Base-by-base conservation (phyloP, 345 rosid genomes). In the Linum lewisii region DNA sequence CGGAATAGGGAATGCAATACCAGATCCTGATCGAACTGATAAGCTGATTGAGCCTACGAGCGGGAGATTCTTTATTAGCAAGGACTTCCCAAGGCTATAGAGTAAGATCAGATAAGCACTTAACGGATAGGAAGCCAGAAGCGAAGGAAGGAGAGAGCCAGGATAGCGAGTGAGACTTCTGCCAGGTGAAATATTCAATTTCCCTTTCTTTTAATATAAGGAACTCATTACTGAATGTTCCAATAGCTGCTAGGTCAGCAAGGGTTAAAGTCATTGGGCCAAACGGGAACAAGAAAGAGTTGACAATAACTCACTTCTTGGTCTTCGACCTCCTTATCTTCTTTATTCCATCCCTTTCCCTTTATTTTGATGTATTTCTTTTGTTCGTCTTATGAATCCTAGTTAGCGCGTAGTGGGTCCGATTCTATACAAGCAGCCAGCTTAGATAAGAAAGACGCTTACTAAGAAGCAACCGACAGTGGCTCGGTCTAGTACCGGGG, bases 401-500 rank as follows among this genome's bases (percentile, higher is more conserved):
- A 42, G 47, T 42, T 42, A 42, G 47, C 47, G 47, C 47, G 47
- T 42, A 42, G 47, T 42, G 47, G 47, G 47, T 42, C 47, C 47
- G 47, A 42, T 42, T 42, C 47, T 42, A 42, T 42, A 42, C 47
- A 42, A 42, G 47, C 47, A 42, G 47, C 47, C 47, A 9, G 47
- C 47, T 42, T 42, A 42, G 47, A 42, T 42, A 42, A 42, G 47
- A 42, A 42, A 42, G 47, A 42, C 47, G 47, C 47, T 42, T 42
- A 42, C 47, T 42, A 42, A 42, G 47, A 42, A 42, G 47, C 47
- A 42, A 42, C 47, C 47, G 47, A 42, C 47, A 9, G 47, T 42
- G 47, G 47, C 47, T 42, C 47, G 47, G 47, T 42, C 47, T 42
- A 42, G 47, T 42, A 42, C 47, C 47, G 47, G 47, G 47, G 47